These are phyloP conservation scores for Peterozyma toletana DNA, from an alignment of 805 yeast species.

Conservation along the genomic window DNA sequence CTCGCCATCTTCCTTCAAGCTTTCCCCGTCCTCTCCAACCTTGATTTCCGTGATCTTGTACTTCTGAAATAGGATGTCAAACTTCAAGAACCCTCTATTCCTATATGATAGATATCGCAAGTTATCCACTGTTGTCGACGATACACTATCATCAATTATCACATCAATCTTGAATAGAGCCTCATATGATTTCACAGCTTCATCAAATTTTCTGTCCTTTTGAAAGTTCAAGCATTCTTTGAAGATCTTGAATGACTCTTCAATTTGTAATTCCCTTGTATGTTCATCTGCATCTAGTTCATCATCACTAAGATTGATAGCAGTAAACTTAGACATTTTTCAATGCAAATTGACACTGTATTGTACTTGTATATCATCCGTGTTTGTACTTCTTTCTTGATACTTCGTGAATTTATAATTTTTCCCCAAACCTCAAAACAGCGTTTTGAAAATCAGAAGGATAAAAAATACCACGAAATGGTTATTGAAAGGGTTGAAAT, in stretches of 20 bases:
- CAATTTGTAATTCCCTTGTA: conserved; percentile 84
- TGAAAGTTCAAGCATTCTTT: conserved; percentile 65
- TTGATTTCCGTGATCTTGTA: conserved; percentile 12
- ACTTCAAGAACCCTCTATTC: conserved; percentile 71
- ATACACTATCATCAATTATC: conserved; percentile 32
- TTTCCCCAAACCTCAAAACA: too few species aligned
- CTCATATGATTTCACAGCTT: conserved; percentile 50
- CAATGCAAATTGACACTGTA: not conserved
- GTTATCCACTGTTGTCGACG: conserved; percentile 66
- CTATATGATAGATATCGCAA: conserved; percentile 73
- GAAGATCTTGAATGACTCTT: conserved; percentile 73
- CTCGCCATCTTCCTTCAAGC: conserved; percentile 15
- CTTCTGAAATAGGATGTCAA: conserved; percentile 25
- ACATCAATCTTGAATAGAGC: conserved; percentile 66
- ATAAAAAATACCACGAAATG: not conserved
- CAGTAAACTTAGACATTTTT: conserved; percentile 60
- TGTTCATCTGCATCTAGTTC: conserved; percentile 81
- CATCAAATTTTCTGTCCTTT: conserved; percentile 35
- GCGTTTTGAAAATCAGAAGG: not conserved
- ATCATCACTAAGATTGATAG: conserved; percentile 73
- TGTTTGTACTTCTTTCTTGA: not conserved
- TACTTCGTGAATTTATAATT: not conserved
- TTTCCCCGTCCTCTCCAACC: conserved; percentile 15
- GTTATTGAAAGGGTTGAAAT: not conserved
- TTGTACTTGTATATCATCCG: not conserved